Percentiles rank a stretch among this genome's conserved stretches.
Evolutionary conservation across 495 filamentous ascomycete species (phyloP).

Genomic region (Pseudoneurospora amorphoporcata): DNA sequence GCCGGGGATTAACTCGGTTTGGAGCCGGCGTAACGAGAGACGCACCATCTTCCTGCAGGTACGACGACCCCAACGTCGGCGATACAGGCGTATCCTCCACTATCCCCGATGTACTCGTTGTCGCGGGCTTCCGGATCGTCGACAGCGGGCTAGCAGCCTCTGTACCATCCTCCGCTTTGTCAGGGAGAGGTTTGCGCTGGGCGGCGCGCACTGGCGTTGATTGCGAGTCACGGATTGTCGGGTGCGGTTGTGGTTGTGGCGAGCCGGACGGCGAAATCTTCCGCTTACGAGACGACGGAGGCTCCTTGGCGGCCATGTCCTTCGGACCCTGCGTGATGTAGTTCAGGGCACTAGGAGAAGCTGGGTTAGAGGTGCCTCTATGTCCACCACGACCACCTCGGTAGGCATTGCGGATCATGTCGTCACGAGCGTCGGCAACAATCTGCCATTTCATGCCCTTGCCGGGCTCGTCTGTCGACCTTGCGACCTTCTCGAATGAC

Average conservation of each 20-base stretch:
- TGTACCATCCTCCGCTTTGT: constrained; percentile 20
- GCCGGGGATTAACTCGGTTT: constrained; percentile 66
- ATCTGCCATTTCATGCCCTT: constrained; percentile 99
- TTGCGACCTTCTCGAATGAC: constrained; percentile 81
- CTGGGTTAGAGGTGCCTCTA: constrained; percentile 46
- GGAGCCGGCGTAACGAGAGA: constrained; percentile 78
- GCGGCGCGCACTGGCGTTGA: constrained; percentile 48
- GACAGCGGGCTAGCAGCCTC: constrained; percentile 43
- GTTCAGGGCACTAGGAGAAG: constrained; percentile 43
- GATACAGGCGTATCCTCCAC: constrained; percentile 52
- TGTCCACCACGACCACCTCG: constrained; percentile 47
- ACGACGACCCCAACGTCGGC: constrained; percentile 60
- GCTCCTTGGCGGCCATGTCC: constrained; percentile 35
- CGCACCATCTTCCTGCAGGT: constrained; percentile 39
- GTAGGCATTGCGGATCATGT: constrained; percentile 43
- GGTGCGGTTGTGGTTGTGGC: constrained; percentile 37
- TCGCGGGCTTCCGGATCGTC: constrained; percentile 28
- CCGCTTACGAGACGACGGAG: constrained; percentile 32
- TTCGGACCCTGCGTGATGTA: constrained; percentile 38
- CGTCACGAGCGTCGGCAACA: constrained; percentile 65
- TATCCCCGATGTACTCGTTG: constrained; percentile 41
- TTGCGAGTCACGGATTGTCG: constrained; percentile 37
- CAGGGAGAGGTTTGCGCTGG: constrained; percentile 37
- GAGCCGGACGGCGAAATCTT: constrained; percentile 42
- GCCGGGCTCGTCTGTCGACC: constrained; percentile 86